Evolutionary conservation across 2,329 filamentous ascomycete genomes (phyloP).

Genomic region (Dryadomyces quercus-mongolicae): DNA sequence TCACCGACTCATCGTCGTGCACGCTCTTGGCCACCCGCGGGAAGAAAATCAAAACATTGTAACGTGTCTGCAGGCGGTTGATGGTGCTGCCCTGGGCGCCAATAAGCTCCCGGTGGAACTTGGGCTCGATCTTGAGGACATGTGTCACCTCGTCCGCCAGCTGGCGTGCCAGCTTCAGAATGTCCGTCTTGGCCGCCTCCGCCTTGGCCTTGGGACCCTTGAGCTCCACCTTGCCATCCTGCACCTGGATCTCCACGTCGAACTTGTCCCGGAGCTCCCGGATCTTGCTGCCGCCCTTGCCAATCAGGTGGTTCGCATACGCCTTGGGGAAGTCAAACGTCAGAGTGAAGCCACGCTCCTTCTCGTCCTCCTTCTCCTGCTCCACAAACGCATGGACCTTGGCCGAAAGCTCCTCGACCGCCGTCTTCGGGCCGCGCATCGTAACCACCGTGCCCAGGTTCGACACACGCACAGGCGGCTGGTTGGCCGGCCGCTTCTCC

Average conservation of each 20-base stretch:
- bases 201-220: conserved; percentile 95
- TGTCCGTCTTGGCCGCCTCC: conserved; percentile 73
- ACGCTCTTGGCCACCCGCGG: conserved; percentile 53
- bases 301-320: conserved; percentile 74
- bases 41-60: conserved; percentile 93
- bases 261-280: conserved; percentile 54
- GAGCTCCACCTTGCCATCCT: conserved; percentile 88
- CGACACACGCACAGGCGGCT: conserved; percentile 49
- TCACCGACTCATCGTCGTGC: conserved; percentile 55
- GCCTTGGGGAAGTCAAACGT: conserved; percentile 92
- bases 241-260: conserved; percentile 70
- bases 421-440: conserved; percentile 63
- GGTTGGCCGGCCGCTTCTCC: conserved; percentile 38
- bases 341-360: conserved; percentile 78
- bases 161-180: conserved; percentile 64
- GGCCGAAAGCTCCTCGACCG: conserved; percentile 57
- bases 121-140: conserved; percentile 77
- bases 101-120: conserved; percentile 90
- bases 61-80: conserved; percentile 81
- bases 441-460: conserved; percentile 50
- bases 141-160: conserved; percentile 87
- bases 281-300: conserved; percentile 55
- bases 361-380: conserved; percentile 84
- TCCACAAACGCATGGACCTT: conserved; percentile 72
- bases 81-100: conserved; percentile 79